These are phyloP conservation scores for Erythrophleum fordii DNA, from an alignment of 306 rosid species.

Conservation along the genomic window DNA sequence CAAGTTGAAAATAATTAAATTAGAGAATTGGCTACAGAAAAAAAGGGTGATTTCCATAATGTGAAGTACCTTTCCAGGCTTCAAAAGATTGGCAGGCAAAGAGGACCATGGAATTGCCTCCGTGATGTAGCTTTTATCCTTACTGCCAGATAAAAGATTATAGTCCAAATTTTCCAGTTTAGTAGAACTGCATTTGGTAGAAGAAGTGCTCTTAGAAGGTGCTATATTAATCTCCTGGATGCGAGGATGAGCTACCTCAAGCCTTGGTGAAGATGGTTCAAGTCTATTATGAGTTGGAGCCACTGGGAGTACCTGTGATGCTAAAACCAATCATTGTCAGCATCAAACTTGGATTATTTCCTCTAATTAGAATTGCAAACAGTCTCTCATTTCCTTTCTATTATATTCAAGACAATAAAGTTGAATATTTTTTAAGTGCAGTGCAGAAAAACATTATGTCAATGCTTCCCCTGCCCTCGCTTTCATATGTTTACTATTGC, in stretches of 20 bases:
- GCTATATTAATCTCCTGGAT: slow-evolving; percentile 45
- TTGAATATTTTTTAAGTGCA: too few relatives aligned
- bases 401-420: too few relatives aligned
- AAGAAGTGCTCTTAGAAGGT: slow-evolving; percentile 50
- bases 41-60: neutral
- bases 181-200: slow-evolving; percentile 49
- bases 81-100: slow-evolving; percentile 62
- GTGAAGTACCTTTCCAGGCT: slow-evolving; percentile 63
- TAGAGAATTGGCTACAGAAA: too few relatives aligned
- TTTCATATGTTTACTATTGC: too few relatives aligned
- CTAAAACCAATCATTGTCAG: slow-evolving; percentile 39
- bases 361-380: neutral
- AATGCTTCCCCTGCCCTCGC: too few relatives aligned
- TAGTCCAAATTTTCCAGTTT: slow-evolving; percentile 68
- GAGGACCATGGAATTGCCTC: slow-evolving; percentile 71
- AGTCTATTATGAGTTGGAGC: slow-evolving; percentile 46
- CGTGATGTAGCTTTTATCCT: slow-evolving; percentile 44
- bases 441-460: too few relatives aligned
- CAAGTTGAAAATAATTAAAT: too few relatives aligned
- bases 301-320: slow-evolving; percentile 52
- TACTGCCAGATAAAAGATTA: slow-evolving; percentile 49
- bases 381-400: too few relatives aligned
- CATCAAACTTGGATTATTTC: neutral
- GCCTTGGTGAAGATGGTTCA: slow-evolving; percentile 57
- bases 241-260: slow-evolving; percentile 47